Conservation (phyloP, 139 green algal species). For the Chlamydomonas sphaeroides region DNA sequence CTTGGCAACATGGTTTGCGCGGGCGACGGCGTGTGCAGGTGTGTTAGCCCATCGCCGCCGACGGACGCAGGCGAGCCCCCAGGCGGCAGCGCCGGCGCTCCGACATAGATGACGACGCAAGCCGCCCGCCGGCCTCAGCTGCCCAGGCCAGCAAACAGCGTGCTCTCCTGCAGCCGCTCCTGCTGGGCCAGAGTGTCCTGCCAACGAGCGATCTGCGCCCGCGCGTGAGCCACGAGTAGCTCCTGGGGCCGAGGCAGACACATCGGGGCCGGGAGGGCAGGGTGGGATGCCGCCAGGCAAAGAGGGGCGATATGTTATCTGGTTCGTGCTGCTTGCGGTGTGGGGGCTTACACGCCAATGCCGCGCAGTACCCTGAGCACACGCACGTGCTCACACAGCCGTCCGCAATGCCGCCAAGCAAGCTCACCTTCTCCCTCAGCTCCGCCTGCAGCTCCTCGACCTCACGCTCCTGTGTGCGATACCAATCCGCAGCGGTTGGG, state of each 20-base stretch:
- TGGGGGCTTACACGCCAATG: too few species aligned
- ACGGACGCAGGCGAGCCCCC: too few species aligned
- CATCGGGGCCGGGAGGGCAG: neutral
- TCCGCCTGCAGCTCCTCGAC: constrained; percentile 14
- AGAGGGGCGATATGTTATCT: too few species aligned
- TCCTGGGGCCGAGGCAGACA: neutral
- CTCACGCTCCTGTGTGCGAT: neutral
- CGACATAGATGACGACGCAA: too few species aligned
- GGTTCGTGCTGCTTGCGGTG: too few species aligned
- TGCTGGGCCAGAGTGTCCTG: constrained; percentile 20
- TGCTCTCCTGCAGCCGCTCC: constrained; percentile 35
- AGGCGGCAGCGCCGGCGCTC: too few species aligned
- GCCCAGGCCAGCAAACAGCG: constrained; percentile 24
- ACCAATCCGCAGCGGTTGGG: too few species aligned
- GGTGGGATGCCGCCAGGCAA: neutral
- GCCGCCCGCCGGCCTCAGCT: too few species aligned
- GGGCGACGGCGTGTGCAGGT: too few species aligned
- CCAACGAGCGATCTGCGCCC: neutral
- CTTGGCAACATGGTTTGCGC: too few species aligned
- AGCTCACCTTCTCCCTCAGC: constrained; percentile 13
- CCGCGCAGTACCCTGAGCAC: too few species aligned
- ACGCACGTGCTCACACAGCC: neutral
- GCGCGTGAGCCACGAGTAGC: constrained; percentile 7
- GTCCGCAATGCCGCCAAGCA: neutral
- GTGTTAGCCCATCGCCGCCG: too few species aligned